phyloP scores from a whole-genome alignment of 306 rosid species.

The Begonia loranthoides region DNA sequence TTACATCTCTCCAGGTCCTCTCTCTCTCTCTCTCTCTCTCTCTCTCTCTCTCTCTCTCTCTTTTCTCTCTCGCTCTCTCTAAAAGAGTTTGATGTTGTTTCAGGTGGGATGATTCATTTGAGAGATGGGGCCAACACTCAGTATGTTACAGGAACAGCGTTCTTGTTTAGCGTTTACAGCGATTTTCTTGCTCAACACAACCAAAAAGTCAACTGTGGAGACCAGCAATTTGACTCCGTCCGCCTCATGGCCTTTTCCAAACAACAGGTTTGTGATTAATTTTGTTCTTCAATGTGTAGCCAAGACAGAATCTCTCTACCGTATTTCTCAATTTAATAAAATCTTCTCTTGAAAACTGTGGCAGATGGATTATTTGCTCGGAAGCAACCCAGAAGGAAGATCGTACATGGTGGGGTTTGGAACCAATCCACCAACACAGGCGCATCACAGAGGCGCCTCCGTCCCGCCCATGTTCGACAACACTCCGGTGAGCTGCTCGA shows the following conservation, averaged over 20 bases:
- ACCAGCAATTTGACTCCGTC: slow-evolving; percentile 18
- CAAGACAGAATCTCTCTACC: too few species aligned
- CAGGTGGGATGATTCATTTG: slow-evolving; percentile 57
- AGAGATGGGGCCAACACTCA: slow-evolving; percentile 91
- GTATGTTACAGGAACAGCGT: slow-evolving; percentile 51
- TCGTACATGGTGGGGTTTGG: slow-evolving; percentile 92
- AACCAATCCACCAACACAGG: slow-evolving; percentile 46
- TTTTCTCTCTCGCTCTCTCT: neutral
- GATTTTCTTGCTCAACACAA: slow-evolving; percentile 45
- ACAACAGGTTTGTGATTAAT: slow-evolving; percentile 34
- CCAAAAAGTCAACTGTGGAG: slow-evolving; percentile 35
- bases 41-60: neutral
- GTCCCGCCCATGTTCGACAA: slow-evolving; percentile 18
- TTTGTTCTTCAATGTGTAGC: too few species aligned
- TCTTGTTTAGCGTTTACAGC: slow-evolving; percentile 38
- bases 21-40: neutral
- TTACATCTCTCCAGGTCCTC: slow-evolving; percentile 36
- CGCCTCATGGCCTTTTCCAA: slow-evolving; percentile 38
- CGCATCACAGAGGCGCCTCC: slow-evolving; percentile 88
- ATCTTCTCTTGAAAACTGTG: neutral
- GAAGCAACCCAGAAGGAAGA: slow-evolving; percentile 48
- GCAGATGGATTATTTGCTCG: slow-evolving; percentile 68
- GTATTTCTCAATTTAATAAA: too few species aligned
- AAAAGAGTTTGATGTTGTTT: neutral
- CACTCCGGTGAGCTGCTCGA: slow-evolving; percentile 17